Evolutionary conservation across 352 stramenopile species (phyloP).

Genomic region (Globisporangium paddicum): DNA sequence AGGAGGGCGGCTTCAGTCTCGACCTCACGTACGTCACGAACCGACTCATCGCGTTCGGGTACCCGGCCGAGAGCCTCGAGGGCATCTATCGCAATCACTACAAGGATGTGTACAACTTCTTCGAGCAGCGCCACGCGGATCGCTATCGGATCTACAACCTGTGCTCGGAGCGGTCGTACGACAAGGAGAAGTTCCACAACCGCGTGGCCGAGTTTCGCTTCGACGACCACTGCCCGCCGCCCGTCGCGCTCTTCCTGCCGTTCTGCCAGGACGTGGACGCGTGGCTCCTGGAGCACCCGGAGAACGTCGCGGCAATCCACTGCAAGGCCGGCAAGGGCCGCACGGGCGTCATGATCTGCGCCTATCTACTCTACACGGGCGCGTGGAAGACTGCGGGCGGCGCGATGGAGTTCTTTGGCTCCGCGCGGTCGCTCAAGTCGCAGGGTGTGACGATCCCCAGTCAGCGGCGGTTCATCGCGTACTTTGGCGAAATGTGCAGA

Average conservation of each 20-base stretch:
- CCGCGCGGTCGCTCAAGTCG: constrained; percentile 63
- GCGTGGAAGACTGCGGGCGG: constrained; percentile 53
- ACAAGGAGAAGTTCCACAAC: constrained; percentile 74
- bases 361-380: constrained; percentile 67
- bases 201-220: constrained; percentile 78
- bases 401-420: constrained; percentile 64
- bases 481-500: constrained; percentile 63
- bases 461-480: constrained; percentile 72
- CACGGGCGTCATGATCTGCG: constrained; percentile 87
- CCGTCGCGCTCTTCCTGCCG: constrained; percentile 60
- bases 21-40: constrained; percentile 90
- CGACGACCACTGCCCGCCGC: constrained; percentile 83
- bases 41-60: constrained; percentile 87
- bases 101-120: constrained; percentile 88
- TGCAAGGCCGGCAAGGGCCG: constrained; percentile 91
- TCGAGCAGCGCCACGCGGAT: constrained; percentile 72
- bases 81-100: constrained; percentile 89
- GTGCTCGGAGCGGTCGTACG: constrained; percentile 80
- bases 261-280: constrained; percentile 64
- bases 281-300: constrained; percentile 46
- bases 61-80: constrained; percentile 84
- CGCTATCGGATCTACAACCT: constrained; percentile 92
- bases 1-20: constrained; percentile 88
- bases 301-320: constrained; percentile 86
- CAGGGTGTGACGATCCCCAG: constrained; percentile 83